Percentiles rank a stretch among this genome's conserved stretches.
Evolutionary conservation across 2,329 filamentous ascomycete species (phyloP).

Genomic region (Monosporascus sp.): DNA sequence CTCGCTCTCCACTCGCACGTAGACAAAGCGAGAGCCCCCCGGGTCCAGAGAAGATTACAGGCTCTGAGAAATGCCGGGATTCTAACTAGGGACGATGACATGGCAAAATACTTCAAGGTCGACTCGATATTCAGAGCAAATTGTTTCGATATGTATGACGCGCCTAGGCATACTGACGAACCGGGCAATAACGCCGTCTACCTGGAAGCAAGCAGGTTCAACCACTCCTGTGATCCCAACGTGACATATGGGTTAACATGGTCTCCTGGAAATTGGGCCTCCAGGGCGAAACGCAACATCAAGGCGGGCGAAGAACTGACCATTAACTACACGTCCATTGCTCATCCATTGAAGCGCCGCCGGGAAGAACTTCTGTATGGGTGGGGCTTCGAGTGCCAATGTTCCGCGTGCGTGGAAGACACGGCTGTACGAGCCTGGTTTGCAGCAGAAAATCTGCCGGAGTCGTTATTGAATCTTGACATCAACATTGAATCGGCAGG

Average conservation of each 20-base stretch:
- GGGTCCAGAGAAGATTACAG: too few relatives aligned
- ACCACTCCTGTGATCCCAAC: constrained; percentile 12
- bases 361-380: rapidly evolving
- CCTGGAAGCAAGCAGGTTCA: constrained; percentile 6
- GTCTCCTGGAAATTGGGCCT: neutral
- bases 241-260: neutral
- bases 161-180: neutral
- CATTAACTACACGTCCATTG: constrained; percentile 3
- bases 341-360: neutral
- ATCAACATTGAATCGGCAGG: neutral
- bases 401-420: constrained; percentile 1
- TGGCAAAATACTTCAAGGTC: neutral
- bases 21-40: too few relatives aligned
- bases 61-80: too few relatives aligned
- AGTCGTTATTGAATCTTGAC: neutral
- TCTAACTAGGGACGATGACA: too few relatives aligned
- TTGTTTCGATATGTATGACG: neutral
- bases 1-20: too few relatives aligned
- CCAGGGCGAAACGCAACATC: constrained; percentile 1
- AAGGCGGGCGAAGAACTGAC: constrained; percentile 5
- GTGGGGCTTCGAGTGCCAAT: constrained; percentile 5
- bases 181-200: constrained; percentile 1
- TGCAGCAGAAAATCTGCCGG: neutral
- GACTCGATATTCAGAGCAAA: neutral
- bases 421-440: too few relatives aligned